phyloP scores from a whole-genome alignment of 495 filamentous ascomycete genomes.

The Annulohypoxylon stygium region DNA sequence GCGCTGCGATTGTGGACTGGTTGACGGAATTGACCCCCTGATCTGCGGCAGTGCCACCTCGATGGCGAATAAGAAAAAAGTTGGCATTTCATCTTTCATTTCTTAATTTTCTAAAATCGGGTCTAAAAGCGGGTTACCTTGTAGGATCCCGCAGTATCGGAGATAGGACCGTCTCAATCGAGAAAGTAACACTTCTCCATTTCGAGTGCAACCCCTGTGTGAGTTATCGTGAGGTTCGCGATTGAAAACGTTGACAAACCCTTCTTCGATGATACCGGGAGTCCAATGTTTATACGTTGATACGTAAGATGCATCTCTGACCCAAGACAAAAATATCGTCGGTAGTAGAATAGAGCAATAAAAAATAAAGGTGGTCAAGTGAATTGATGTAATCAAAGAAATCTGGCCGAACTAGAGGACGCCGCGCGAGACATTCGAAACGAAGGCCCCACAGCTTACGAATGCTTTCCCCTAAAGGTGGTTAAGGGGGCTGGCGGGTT shows the following conservation, averaged over 20 bases:
- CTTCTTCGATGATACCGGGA: not conserved
- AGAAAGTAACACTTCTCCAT: slow-evolving; percentile 19
- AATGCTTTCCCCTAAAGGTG: slow-evolving; percentile 42
- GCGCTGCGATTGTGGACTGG: slow-evolving; percentile 15
- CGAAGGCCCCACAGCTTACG: slow-evolving; percentile 47
- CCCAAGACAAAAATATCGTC: slow-evolving; percentile 38
- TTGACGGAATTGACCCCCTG: slow-evolving; percentile 39
- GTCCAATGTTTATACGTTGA: slow-evolving; percentile 11
- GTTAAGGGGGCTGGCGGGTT: slow-evolving; percentile 8
- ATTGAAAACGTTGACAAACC: slow-evolving; percentile 22
- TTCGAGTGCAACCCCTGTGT: slow-evolving; percentile 1
- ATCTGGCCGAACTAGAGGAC: slow-evolving; percentile 38
- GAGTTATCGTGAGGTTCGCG: slow-evolving; percentile 10
- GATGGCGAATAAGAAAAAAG: slow-evolving; percentile 27
- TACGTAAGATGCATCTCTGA: slow-evolving; percentile 2
- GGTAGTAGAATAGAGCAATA: slow-evolving; percentile 12
- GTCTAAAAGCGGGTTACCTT: slow-evolving; percentile 19
- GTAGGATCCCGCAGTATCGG: slow-evolving; percentile 34
- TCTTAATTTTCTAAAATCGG: slow-evolving; percentile 18
- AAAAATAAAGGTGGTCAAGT: slow-evolving; percentile 1
- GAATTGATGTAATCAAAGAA: slow-evolving; percentile 41
- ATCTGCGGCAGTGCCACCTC: slow-evolving; percentile 25
- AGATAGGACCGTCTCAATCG: slow-evolving; percentile 32
- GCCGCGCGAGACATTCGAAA: slow-evolving; percentile 42
- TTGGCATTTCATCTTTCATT: slow-evolving; percentile 20